These are phyloP conservation scores for Penicillium paneum DNA, from an alignment of 2,329 filamentous ascomycete species.

Conservation along the genomic window DNA sequence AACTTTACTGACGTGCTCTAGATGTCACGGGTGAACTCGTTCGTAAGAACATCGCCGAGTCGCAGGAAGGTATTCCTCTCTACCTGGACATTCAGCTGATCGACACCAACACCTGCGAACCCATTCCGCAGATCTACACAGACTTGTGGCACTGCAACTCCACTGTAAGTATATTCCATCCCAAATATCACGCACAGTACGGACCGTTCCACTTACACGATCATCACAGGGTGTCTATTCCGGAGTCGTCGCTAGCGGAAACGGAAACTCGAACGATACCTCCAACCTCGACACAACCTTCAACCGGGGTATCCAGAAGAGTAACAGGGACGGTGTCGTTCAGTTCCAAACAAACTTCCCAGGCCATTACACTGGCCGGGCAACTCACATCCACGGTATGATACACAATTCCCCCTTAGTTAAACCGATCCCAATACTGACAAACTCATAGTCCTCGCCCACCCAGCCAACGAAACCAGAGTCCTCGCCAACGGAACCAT, in stretches of 20 bases:
- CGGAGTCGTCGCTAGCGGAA: constrained; percentile 36
- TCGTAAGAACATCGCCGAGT: constrained; percentile 38
- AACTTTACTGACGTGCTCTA: not conserved
- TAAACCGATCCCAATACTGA: not conserved
- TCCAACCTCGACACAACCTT: constrained; percentile 44
- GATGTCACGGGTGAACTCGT: constrained; percentile 40
- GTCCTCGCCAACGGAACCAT: constrained; percentile 52
- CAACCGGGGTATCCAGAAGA: constrained; percentile 46
- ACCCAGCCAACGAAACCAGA: constrained; percentile 30
- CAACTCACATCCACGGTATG: constrained; percentile 37
- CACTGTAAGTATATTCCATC: constrained; percentile 23
- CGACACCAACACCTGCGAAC: constrained; percentile 43
- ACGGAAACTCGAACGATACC: constrained; percentile 38
- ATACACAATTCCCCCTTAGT: not conserved
- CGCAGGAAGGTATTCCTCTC: constrained; percentile 39
- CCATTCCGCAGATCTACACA: constrained; percentile 34
- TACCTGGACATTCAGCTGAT: constrained; percentile 43
- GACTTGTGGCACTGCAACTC: constrained; percentile 45
- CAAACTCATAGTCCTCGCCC: constrained; percentile 29
- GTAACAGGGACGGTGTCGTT: constrained; percentile 42
- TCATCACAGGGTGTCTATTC: constrained; percentile 38
- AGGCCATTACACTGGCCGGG: constrained; percentile 45
- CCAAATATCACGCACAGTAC: too few relatives aligned
- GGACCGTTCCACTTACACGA: not conserved
- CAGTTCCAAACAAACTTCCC: constrained; percentile 46